Evolutionary conservation across 2,329 filamentous ascomycete species (phyloP), one percentile per base, ranked within the genome.

Genomic region (Diaporthe eres): DNA sequence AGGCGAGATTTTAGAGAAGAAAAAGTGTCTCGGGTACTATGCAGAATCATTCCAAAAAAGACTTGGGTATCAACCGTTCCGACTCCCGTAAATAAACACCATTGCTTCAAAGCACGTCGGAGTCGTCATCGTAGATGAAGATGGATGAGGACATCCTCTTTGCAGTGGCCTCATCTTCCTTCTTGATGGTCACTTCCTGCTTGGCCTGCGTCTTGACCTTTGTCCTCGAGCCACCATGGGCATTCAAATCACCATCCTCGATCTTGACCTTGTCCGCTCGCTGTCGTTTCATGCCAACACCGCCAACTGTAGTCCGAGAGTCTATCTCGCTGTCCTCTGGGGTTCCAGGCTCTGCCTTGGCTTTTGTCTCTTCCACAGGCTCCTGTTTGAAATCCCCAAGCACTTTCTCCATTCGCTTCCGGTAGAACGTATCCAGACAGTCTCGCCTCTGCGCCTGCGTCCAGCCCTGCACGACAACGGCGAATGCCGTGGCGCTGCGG

Each of bases 391-490:
- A 77, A 61, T 78, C 78, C 34, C 81, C 81, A 37, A 81, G 81
- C 55, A 92, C 72, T 79, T 86, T 86, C 76, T 89, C 88, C 81
- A 91, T 89, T 78, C 96, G 88, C 79, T 88, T 88, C 77, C 87
- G 85, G 86, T 98, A 98, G 84, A 98, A 98, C 4, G 86, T 87
- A 74, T 97, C 94, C 37, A 98, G 86, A 83, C 92, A 96, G 78
- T 93, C 92, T 77, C 94, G 89, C 80, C 96, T 87, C 85, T 97
- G 90, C 81, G 94, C 94, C 82, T 96, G 94, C 61, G 94, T 97
- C 94, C 95, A 97, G 19, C 92, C 91, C 84, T 98, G 97, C 4
- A 98, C 96, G 19, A 95, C 92, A 51, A 98, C 86, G 4, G 96
- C 97, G 88, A 98, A 98, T 77, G 97, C 94, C 0, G 92, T 94